Evolutionary conservation across 257 asterid species (phyloP), one percentile per base, ranked within the genome.

Genomic region (Fraxinus anomala): DNA sequence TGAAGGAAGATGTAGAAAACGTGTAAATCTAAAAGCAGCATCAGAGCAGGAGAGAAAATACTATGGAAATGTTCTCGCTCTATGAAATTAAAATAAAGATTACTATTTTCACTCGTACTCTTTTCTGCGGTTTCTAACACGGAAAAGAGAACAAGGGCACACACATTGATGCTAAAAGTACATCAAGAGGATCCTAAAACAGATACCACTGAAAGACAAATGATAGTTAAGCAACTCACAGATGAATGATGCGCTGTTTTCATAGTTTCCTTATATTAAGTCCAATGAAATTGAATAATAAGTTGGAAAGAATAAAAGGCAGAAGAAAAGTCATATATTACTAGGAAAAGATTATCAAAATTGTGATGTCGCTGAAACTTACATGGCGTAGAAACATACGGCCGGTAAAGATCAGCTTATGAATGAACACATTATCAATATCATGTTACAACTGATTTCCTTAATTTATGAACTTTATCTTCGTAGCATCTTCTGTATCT

Each of bases 401-500:
- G 73, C 71, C 47, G 73, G 77, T 59, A 77, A 77, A 68, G 33
- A 75, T 74, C 54, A 70, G 47, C 74, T 54, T 34, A 23, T 42
- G 49, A 66, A 74, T 26, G 77, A 68, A 39, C 49, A 33, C 75
- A 76, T 63, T 59, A 21, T 72, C 83, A 81, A 39, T 39, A 78
- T 70, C 14, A 71, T 67, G 83, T 37, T 40, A 40, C 33, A 76
- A 39, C 65, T 39, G 33, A 66, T 65, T 73, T 74, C 77, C 75
- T 33, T 59, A 63, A 17, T 71, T 54, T 68, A 76, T 26, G 61
- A n/a, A 59, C 77, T 74, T 49, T 34, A 54, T 67, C 76, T 63
- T 79, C 74, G 82, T 78, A 92, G 80, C 91, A 90, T 89, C 96
- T 88, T 78, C 92, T 86, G 74, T 89, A 92, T 76, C 87, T 86